Base-by-base conservation (phyloP, 2,329 filamentous ascomycete genomes). In the Talaromyces amestolkiae region DNA sequence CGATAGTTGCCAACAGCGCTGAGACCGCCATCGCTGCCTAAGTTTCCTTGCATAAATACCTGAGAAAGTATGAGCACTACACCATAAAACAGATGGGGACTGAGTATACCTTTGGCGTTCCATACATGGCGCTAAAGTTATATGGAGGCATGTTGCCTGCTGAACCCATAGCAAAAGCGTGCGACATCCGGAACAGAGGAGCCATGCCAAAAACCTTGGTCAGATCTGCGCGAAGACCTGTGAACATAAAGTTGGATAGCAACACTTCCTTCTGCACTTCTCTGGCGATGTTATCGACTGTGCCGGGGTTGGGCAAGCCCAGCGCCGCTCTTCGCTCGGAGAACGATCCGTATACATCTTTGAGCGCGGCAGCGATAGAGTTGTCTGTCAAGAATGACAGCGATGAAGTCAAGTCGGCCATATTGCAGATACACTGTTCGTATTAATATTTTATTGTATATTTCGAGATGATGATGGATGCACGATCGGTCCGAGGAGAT, bases 191-290 rank as follows among this genome's bases (percentile, higher is more conserved):
- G 85, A 99, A 99, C 71, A 98, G 84, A 66, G 95, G 95, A 65
- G 89, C 87, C 78, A 96, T 87, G 85, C 93, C 95, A 82, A 98
- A 96, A 76, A 92, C 89, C 85, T 97, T 98, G 77, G 93, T 97
- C 77, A 98, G 84, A 80, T 99, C 95, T 78, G 94, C 96, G 77
- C 94, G 91, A 79, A 99, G 86, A 74, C 95, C 95, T 53, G 92
- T 91, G 84, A 99, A 98, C 88, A 95, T 96, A 80, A 92, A 91
- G 84, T 97, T 97, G 82, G 90, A 95, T 75, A 97, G 88, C 78
- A 98, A 90, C 73, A 97, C 93, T 86, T 97, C 93, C 81, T 93
- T 93, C 83, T 96, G 90, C 69, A 97, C 93, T 84, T 99, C 95
- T 78, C 91, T 89, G 72, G 91, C 87, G 78, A 97, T 89, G 76